These are phyloP conservation scores for Neoascochyta sp. DNA, from an alignment of 2,329 filamentous ascomycete genomes.

Conservation along the genomic window DNA sequence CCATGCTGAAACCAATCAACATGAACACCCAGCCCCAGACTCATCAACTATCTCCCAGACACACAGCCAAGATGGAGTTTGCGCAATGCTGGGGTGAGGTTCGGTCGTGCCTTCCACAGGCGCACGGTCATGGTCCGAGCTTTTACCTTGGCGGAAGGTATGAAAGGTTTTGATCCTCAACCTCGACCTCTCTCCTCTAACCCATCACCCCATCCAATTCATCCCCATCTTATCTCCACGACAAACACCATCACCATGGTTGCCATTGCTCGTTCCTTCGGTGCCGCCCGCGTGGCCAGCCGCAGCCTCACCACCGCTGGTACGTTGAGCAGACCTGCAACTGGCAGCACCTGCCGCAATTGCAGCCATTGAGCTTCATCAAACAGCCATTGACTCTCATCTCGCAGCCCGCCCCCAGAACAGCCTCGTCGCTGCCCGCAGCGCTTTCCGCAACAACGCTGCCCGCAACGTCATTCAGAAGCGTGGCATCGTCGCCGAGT, in stretches of 20 bases:
- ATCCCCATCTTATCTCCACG: constrained; percentile 41
- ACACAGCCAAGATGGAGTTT: too few species aligned
- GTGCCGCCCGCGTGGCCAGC: constrained; percentile 41
- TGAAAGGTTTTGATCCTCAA: too few species aligned
- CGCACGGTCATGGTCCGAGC: too few species aligned
- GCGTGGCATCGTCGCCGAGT: constrained; percentile 43
- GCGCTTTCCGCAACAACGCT: constrained; percentile 41
- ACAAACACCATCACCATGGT: constrained; percentile 38
- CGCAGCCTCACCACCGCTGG: constrained; percentile 40
- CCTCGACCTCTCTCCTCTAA: constrained; percentile 25
- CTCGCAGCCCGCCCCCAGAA: constrained; percentile 36
- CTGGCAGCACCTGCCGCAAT: constrained; percentile 32
- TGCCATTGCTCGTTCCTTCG: constrained; percentile 41
- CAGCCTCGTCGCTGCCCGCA: constrained; percentile 40
- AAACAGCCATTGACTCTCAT: constrained; percentile 34
- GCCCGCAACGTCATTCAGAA: constrained; percentile 41
- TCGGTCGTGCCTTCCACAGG: too few species aligned
- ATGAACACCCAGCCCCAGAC: too few species aligned
- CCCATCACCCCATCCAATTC: constrained; percentile 37
- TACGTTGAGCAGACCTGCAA: constrained; percentile 22
- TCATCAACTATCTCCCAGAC: too few species aligned
- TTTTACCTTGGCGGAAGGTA: too few species aligned
- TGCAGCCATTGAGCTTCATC: constrained; percentile 32
- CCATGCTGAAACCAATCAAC: too few species aligned
- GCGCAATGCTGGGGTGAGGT: too few species aligned